Evolutionary conservation across 139 green algal genomes (phyloP).

Genomic region (Diplosphaera chodatii): DNA sequence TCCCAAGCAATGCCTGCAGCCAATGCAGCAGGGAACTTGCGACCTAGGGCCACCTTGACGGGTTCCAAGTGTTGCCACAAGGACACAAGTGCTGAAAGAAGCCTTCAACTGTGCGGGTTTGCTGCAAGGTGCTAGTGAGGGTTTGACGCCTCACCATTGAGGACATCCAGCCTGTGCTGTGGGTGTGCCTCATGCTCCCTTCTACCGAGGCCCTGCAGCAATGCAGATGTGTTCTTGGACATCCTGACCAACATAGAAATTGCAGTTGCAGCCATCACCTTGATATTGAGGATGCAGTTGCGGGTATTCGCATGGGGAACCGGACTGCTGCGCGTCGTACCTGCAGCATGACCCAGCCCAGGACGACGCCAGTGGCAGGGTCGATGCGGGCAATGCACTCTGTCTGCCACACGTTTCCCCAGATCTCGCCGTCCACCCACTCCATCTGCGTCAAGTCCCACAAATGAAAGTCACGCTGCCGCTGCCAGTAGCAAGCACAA

Average conservation of each 20-base stretch:
- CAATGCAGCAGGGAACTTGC: not conserved
- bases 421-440: conserved; percentile 67
- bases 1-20: conserved; percentile 81
- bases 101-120: too few relatives aligned
- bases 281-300: too few relatives aligned
- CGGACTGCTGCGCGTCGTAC: too few relatives aligned
- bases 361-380: conserved; percentile 43
- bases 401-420: conserved; percentile 79
- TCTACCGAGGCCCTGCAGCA: conserved; percentile 32
- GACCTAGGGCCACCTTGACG: too few relatives aligned
- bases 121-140: too few relatives aligned
- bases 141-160: conserved; percentile 58
- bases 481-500: too few relatives aligned
- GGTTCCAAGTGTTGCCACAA: too few relatives aligned
- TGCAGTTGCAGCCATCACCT: too few relatives aligned
- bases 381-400: conserved; percentile 82
- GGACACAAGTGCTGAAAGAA: not conserved
- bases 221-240: too few relatives aligned
- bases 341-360: conserved; percentile 10
- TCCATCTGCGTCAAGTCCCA: conserved; percentile 57
- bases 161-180: conserved; percentile 59
- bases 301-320: too few relatives aligned
- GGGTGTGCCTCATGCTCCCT: conserved; percentile 23
- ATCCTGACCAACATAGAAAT: too few relatives aligned
- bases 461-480: not conserved